Evolutionary conservation across 495 filamentous ascomycete genomes (phyloP), one percentile per base, ranked within the genome.

Genomic region (Penicillium waksmanii): DNA sequence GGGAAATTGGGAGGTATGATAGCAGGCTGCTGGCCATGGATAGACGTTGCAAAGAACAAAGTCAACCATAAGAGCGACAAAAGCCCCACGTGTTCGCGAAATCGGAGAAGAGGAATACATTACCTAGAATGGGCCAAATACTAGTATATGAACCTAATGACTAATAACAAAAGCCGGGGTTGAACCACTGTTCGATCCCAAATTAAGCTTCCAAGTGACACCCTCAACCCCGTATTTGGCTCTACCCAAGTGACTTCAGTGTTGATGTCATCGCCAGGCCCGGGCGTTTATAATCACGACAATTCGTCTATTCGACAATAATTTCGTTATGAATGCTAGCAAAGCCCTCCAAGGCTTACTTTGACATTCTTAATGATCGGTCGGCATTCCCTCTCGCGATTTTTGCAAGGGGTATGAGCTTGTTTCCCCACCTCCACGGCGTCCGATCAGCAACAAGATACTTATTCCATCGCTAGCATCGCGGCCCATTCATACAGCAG

Each of bases 401-500:
- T 64, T 27, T 40, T 49, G 13, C 57, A 55, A 43, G 17, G 38
- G 46, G 61, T 63, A 27, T 43, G 25, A n/a, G 44, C 21, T 3
- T 13, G 18, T 27, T 23, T 48, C 9, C 23, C 46, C 9, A 21
- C 17, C 10, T 48, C 21, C 9, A 38, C 12, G 46, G 19, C 46
- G 5, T 31, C n/a, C 19, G 36, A 9, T 4, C 3, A 12, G 4
- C 46, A 53, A 7, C 3, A 3, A 10, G 5, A 49, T 27, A 21
- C 31, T 56, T 36, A 62, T 25, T 6, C 17, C 12, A 4, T 55
- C 13, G 11, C 3, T 49, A 68, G 63, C 31, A 34, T 33, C 34
- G 42, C 51, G 33, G 47, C 4, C 49, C 54, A 4, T 55, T 56
- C 51, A 58, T 53, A 27, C 35, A 35, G 19, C 69, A 72, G 44